phyloP scores from a whole-genome alignment of 108 stramenopile genomes.

The Pseudonitzschia delicatissima region DNA sequence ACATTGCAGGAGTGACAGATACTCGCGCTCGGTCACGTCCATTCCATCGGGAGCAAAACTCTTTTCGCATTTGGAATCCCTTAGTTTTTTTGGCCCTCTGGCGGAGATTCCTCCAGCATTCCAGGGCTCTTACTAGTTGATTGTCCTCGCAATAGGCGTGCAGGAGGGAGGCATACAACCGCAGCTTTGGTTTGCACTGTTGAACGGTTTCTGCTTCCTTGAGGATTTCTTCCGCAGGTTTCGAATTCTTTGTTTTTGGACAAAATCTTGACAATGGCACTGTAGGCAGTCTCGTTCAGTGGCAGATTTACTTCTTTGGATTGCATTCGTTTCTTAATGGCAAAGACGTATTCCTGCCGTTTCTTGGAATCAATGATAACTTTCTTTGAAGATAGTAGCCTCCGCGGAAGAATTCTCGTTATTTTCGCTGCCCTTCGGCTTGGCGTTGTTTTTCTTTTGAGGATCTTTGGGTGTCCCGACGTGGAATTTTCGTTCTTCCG shows the following conservation, averaged over 20 bases:
- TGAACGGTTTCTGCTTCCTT: slow-evolving; percentile 56
- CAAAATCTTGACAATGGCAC: slow-evolving; percentile 72
- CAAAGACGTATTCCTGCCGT: slow-evolving; percentile 57
- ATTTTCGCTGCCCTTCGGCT: neutral
- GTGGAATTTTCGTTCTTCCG: slow-evolving; percentile 46
- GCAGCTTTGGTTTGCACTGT: slow-evolving; percentile 76
- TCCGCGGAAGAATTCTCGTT: too few relatives aligned
- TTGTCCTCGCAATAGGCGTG: slow-evolving; percentile 53
- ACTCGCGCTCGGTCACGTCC: slow-evolving; percentile 67
- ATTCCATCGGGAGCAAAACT: slow-evolving; percentile 3
- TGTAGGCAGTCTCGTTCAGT: slow-evolving; percentile 76
- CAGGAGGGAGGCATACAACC: slow-evolving; percentile 68
- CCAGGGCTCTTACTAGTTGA: slow-evolving; percentile 37
- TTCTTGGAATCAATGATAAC: slow-evolving; percentile 21
- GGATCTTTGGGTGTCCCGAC: slow-evolving; percentile 65
- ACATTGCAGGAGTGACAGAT: slow-evolving; percentile 51
- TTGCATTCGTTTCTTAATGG: slow-evolving; percentile 69
- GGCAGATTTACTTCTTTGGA: slow-evolving; percentile 39
- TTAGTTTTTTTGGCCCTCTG: neutral
- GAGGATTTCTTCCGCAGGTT: slow-evolving; percentile 49
- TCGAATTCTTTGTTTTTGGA: slow-evolving; percentile 45
- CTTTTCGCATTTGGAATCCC: neutral
- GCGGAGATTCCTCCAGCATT: slow-evolving; percentile 53
- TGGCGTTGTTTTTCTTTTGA: neutral
- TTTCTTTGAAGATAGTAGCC: too few relatives aligned